Evolutionary conservation across 225 moss, liverwort and hornwort genomes (phyloP).

Genomic region (Polytrichum formosum): DNA sequence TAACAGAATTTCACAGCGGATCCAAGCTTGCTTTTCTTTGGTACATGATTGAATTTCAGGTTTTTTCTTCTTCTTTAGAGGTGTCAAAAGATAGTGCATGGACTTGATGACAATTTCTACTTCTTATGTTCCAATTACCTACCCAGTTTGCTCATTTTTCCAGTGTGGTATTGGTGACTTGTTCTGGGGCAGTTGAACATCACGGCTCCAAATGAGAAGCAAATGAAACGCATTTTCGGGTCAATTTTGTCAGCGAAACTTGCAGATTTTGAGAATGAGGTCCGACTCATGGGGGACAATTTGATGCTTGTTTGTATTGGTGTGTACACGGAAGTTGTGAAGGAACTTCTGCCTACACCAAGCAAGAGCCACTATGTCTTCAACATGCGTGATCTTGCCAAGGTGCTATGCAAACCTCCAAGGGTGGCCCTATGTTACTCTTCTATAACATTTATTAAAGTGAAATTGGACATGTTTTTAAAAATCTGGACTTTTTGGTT

Average conservation of each 20-base stretch:
- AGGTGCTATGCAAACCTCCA: constrained; percentile 23
- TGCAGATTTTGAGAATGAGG: constrained; percentile 74
- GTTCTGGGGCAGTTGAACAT: constrained; percentile 46
- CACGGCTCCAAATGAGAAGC: constrained; percentile 72
- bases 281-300: constrained; percentile 61
- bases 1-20: constrained; percentile 59
- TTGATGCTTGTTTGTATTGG: constrained; percentile 59
- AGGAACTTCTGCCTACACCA: constrained; percentile 67
- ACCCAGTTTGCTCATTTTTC: too few species aligned
- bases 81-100: not conserved
- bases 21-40: constrained; percentile 81
- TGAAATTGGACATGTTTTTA: too few species aligned
- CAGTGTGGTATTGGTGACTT: not conserved
- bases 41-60: constrained; percentile 14
- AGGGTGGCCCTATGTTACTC: not conserved
- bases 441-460: too few species aligned
- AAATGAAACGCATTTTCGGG: constrained; percentile 80
- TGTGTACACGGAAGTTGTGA: constrained; percentile 54
- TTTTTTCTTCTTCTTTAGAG: not conserved
- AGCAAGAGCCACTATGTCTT: constrained; percentile 82
- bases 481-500: too few species aligned
- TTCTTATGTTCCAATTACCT: too few species aligned
- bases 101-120: too few species aligned
- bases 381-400: constrained; percentile 80
- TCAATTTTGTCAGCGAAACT: constrained; percentile 65